A percentile compares a stretch with the other conserved stretches of the same genome.
Conservation (phyloP, 163 green algal species). For the Scenedesmus sp. region DNA sequence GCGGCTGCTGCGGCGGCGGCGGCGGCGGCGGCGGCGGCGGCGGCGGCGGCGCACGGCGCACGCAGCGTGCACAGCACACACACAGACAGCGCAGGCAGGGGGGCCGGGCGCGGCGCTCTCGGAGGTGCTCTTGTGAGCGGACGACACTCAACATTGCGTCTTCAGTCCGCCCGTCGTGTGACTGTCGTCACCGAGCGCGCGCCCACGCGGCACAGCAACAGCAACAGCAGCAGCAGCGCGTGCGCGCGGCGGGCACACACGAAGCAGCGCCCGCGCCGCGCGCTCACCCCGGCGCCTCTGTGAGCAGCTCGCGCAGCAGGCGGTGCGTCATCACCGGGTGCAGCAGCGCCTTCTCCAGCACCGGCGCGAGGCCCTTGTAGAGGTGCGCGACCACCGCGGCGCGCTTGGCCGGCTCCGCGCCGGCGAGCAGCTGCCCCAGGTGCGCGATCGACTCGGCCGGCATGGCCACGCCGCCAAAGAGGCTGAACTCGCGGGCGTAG, state of each 20-base stretch:
- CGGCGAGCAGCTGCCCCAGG: constrained; percentile 67
- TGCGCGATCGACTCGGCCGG: constrained; percentile 28
- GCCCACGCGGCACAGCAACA: neutral
- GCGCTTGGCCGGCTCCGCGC: constrained; percentile 57
- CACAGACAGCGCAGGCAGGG: too few relatives aligned
- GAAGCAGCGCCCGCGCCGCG: too few relatives aligned
- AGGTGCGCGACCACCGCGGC: constrained; percentile 74
- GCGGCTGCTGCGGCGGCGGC: too few relatives aligned
- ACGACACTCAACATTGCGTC: constrained; percentile 66
- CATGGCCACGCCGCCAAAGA: constrained; percentile 69
- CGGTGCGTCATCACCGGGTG: constrained; percentile 84
- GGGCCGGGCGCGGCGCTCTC: constrained; percentile 40
- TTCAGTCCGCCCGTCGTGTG: constrained; percentile 81
- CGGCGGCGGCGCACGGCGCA: neutral
- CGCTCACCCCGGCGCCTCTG: constrained; percentile 58
- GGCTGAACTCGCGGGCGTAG: constrained; percentile 83
- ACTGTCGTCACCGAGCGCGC: constrained; percentile 65
- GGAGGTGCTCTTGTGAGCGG: constrained; percentile 44
- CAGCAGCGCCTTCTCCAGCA: constrained; percentile 93
- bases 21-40: too few relatives aligned
- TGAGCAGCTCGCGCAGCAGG: constrained; percentile 84
- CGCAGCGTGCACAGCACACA: neutral
- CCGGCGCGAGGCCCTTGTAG: constrained; percentile 67
- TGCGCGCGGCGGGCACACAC: too few relatives aligned
- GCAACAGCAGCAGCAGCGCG: too few relatives aligned